phyloP scores from a whole-genome alignment of 805 yeast species.

The Yamadazyma sp. region DNA sequence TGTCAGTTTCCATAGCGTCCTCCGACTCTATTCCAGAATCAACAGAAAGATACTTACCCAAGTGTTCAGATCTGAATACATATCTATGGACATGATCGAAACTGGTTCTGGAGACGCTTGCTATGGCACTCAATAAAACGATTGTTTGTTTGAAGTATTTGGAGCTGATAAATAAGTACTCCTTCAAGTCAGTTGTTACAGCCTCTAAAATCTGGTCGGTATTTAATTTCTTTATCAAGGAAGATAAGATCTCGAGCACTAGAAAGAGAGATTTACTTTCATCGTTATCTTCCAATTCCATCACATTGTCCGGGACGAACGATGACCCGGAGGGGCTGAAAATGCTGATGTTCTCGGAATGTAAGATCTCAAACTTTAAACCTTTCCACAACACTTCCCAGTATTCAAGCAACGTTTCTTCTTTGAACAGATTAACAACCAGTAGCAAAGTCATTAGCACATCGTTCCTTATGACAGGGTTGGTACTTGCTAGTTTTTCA shows the following conservation, averaged over 20 bases:
- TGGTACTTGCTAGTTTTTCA: constrained; percentile 76
- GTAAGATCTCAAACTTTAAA: constrained; percentile 83
- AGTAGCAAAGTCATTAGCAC: constrained; percentile 59
- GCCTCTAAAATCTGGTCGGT: constrained; percentile 5
- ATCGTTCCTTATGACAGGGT: constrained; percentile 71
- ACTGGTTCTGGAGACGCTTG: constrained; percentile 50
- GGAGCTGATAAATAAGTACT: constrained; percentile 51
- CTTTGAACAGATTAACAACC: constrained; percentile 55
- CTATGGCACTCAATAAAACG: constrained; percentile 46
- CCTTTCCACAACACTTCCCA: constrained; percentile 87
- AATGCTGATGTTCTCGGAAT: constrained; percentile 48
- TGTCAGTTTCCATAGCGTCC: constrained; percentile 18
- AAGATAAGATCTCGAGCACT: constrained; percentile 37
- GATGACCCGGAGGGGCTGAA: constrained; percentile 25
- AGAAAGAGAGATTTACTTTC: constrained; percentile 36
- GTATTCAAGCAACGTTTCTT: constrained; percentile 48
- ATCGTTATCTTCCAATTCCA: constrained; percentile 31
- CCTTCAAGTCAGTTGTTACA: constrained; percentile 48
- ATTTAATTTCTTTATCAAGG: constrained; percentile 20
- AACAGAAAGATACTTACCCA: constrained; percentile 38
- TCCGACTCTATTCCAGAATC: constrained; percentile 17
- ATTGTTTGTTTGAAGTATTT: constrained; percentile 64
- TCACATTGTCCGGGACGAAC: constrained; percentile 28
- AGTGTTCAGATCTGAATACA: constrained; percentile 34
- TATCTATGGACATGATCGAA: constrained; percentile 48